Percentiles rank a stretch among this genome's conserved stretches.
Conservation (phyloP, 129 eudicot genomes). For the Flaveria ramosissima region DNA sequence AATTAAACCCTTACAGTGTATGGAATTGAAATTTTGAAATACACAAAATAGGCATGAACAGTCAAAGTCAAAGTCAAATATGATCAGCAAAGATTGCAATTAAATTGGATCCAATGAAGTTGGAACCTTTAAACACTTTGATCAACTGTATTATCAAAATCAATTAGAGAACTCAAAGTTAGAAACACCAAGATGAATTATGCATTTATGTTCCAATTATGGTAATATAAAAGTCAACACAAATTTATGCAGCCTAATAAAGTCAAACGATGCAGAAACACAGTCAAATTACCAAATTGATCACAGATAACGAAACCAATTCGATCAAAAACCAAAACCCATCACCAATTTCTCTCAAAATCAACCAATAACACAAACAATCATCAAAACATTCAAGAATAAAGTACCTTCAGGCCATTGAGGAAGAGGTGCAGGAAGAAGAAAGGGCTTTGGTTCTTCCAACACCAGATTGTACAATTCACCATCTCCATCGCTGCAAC, state of each 20-base stretch:
- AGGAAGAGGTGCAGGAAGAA: constrained; percentile 82
- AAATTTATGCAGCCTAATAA: neutral
- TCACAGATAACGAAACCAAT: neutral
- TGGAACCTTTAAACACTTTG: neutral
- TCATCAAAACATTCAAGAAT: neutral
- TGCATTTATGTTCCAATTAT: neutral
- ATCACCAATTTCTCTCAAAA: constrained; percentile 11
- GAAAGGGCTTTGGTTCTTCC: constrained; percentile 45
- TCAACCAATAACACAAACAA: constrained; percentile 6
- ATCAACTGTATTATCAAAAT: neutral
- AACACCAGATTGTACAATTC: constrained; percentile 33
- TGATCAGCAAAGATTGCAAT: constrained; percentile 12
- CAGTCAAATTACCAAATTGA: neutral
- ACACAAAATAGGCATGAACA: neutral
- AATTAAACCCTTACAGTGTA: neutral
- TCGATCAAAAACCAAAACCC: constrained; percentile 2
- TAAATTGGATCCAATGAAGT: constrained; percentile 17
- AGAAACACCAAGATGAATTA: neutral
- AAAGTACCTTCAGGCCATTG: constrained; percentile 82
- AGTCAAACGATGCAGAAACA: constrained; percentile 15
- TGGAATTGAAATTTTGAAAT: neutral
- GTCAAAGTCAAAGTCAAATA: constrained; percentile 13
- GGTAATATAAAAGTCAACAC: neutral
- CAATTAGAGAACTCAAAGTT: neutral
- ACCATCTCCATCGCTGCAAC: constrained; percentile 42